A percentile compares a stretch with the other conserved stretches of the same genome.
Evolutionary conservation across 2,329 filamentous ascomycete species (phyloP).

Genomic region (Colletotrichum costaricense): DNA sequence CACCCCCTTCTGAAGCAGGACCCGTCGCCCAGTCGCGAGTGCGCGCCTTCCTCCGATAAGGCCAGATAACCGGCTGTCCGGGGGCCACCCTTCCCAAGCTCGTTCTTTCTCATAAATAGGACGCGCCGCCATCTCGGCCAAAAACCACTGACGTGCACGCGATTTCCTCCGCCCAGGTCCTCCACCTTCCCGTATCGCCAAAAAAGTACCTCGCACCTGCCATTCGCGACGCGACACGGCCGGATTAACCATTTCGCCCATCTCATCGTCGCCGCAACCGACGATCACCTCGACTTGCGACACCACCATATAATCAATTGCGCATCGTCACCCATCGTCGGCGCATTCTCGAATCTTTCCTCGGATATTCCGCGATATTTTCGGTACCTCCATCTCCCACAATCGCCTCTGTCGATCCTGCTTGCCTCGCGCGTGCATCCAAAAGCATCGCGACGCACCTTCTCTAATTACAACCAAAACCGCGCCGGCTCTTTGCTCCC

Average conservation of each 20-base stretch:
- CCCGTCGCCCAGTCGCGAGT: conserved; percentile 25
- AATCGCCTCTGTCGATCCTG: background rate
- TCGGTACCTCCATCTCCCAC: conserved; percentile 1
- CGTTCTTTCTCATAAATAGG: conserved; percentile 58
- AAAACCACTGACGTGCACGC: conserved; percentile 59
- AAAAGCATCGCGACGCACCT: conserved; percentile 12
- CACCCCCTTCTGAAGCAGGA: conserved; percentile 28
- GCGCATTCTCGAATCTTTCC: conserved; percentile 5
- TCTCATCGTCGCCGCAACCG: conserved; percentile 1
- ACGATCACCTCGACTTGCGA: conserved; percentile 10
- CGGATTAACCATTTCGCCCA: conserved; percentile 25
- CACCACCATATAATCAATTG: conserved; percentile 3
- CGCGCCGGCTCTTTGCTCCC: conserved; percentile 9
- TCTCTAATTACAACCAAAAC: background rate
- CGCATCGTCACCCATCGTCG: conserved; percentile 3
- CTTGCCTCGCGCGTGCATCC: conserved; percentile 8
- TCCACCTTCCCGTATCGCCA: conserved; percentile 38
- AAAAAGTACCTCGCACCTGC: conserved; percentile 11
- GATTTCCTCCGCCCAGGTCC: conserved; percentile 54
- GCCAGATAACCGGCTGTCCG: conserved; percentile 49
- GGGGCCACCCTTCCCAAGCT: conserved; percentile 42
- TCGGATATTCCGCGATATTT: background rate
- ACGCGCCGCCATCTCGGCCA: conserved; percentile 56
- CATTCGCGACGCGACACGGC: conserved; percentile 19
- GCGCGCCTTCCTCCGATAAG: conserved; percentile 47